phyloP scores from a whole-genome alignment of 176 grass and related monocot species.

The bread wheat (Triticum aestivum) region DNA sequence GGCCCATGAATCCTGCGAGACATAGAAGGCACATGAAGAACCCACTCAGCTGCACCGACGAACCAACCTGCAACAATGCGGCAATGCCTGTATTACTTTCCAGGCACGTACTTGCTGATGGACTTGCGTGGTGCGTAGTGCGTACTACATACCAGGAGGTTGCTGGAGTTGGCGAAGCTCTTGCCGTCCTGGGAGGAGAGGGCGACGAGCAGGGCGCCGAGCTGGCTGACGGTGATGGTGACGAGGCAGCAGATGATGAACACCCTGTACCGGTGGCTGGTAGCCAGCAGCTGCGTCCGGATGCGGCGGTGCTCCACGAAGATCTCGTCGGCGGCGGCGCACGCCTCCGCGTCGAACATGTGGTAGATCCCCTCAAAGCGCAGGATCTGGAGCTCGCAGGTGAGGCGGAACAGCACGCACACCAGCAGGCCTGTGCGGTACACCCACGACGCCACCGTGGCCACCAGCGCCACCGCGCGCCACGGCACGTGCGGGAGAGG shows the following conservation, averaged over 20 bases:
- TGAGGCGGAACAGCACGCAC: conserved; percentile 93
- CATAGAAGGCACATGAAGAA: conserved; percentile 76
- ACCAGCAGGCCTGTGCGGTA: conserved; percentile 84
- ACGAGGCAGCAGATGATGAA: conserved; percentile 83
- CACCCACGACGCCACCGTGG: conserved; percentile 75
- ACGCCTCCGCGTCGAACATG: conserved; percentile 69
- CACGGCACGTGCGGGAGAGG: conserved; percentile 19
- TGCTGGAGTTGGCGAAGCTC: conserved; percentile 81
- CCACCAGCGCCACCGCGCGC: conserved; percentile 45
- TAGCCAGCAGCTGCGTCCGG: conserved; percentile 57
- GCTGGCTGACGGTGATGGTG: conserved; percentile 76
- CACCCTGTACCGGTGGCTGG: conserved; percentile 75
- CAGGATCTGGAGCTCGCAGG: conserved; percentile 97
- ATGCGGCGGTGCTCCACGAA: conserved; percentile 72
- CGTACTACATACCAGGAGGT: conserved; percentile 43
- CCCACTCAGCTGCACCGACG: conserved; percentile 84
- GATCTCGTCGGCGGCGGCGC: conserved; percentile 36
- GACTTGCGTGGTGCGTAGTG: not conserved
- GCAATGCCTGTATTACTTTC: not conserved
- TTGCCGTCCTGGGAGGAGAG: conserved; percentile 64
- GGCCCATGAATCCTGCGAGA: no score
- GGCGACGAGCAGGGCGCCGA: conserved; percentile 59
- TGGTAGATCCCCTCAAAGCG: conserved; percentile 80
- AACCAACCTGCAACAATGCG: conserved; percentile 60
- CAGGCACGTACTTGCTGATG: not conserved